Evolutionary conservation across 768 basidiomycete species (phyloP).

Genomic region (Kondoa subrosea): DNA sequence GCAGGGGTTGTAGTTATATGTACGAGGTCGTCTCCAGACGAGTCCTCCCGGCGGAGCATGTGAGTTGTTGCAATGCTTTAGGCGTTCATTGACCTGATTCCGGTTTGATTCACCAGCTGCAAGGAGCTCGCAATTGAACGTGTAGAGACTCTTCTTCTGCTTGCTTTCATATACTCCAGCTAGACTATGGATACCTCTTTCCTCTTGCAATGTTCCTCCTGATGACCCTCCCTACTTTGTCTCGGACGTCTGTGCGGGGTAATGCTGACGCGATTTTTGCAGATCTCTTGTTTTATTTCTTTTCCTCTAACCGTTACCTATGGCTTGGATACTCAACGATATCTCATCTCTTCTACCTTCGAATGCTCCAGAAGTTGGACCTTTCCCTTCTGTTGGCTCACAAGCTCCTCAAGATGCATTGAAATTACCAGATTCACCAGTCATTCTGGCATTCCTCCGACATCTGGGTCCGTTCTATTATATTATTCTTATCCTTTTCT

Average conservation of each 20-base stretch:
- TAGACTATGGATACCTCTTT: not conserved
- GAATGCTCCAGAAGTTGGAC: not conserved
- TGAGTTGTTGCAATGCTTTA: too few species aligned
- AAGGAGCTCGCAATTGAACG: too few species aligned
- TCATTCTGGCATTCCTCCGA: not conserved
- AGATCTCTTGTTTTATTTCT: not conserved
- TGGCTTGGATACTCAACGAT: not conserved
- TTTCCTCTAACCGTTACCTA: not conserved
- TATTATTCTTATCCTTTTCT: not conserved
- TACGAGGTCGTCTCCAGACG: too few species aligned
- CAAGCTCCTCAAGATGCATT: not conserved
- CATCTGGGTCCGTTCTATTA: not conserved
- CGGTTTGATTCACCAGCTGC: too few species aligned
- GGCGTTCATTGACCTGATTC: too few species aligned
- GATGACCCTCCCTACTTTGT: too few species aligned
- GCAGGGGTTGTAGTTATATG: too few species aligned
- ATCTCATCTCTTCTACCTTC: not conserved
- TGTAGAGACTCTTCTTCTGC: not conserved
- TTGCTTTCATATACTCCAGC: not conserved
- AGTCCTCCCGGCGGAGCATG: too few species aligned
- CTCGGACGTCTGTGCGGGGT: not conserved
- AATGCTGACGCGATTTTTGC: not conserved
- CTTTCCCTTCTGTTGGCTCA: not conserved
- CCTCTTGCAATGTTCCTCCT: too few species aligned
- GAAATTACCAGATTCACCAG: not conserved